Conservation (phyloP, 805 yeast species). For the Starmerella stigmatis region DNA sequence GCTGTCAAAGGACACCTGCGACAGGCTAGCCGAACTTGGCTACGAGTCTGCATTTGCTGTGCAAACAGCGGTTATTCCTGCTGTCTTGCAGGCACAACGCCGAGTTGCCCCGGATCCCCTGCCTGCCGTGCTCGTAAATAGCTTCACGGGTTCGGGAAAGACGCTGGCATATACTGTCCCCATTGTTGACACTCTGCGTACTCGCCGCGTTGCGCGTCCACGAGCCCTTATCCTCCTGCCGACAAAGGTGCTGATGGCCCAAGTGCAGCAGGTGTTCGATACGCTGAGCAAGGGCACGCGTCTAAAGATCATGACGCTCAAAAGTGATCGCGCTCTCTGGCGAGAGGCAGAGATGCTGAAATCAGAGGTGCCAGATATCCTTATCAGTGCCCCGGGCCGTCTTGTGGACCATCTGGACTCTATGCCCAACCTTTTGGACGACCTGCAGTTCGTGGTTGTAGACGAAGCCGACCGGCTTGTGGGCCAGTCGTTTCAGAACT, state of each 20-base stretch:
- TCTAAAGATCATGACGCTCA: constrained; percentile 49
- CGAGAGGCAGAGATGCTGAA: constrained; percentile 52
- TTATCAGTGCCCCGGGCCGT: constrained; percentile 70
- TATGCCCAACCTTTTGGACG: constrained; percentile 44
- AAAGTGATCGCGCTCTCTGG: constrained; percentile 43
- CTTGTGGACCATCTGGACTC: constrained; percentile 47
- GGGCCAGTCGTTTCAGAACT: constrained; percentile 85
- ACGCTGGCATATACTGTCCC: constrained; percentile 85
- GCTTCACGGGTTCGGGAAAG: constrained; percentile 94
- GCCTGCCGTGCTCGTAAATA: constrained; percentile 70
- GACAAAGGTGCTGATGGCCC: constrained; percentile 75
- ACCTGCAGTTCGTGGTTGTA: constrained; percentile 56
- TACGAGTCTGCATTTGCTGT: constrained; percentile 61
- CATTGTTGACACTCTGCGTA: constrained; percentile 53
- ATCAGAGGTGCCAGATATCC: constrained; percentile 29
- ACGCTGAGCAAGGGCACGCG: constrained; percentile 56
- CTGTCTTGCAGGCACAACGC: constrained; percentile 37
- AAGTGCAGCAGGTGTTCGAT: constrained; percentile 59
- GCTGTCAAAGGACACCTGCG: constrained; percentile 36
- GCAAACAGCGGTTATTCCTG: constrained; percentile 57
- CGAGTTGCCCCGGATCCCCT: constrained; percentile 30
- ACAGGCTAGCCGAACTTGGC: constrained; percentile 40
- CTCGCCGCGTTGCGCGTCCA: constrained; percentile 56
- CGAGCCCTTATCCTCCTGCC: constrained; percentile 79
- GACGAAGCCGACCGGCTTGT: constrained; percentile 96